Evolutionary conservation across 805 yeast genomes (phyloP).

Genomic region (Wickerhamomyces chaumierensis): DNA sequence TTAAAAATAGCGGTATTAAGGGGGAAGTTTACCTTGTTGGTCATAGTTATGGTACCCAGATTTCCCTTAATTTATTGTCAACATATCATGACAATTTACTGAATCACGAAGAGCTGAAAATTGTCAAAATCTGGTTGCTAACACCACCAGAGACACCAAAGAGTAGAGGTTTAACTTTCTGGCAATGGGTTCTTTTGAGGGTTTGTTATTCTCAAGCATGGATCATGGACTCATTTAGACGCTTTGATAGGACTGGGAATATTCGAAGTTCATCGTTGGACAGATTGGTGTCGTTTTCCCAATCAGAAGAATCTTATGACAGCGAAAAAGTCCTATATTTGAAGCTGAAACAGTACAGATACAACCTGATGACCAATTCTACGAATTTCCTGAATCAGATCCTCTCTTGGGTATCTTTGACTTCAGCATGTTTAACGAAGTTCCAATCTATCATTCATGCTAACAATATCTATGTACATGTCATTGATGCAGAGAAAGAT

Average conservation of each 20-base stretch:
- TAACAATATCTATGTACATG: neutral
- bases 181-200: slow-evolving; percentile 1
- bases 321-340: slow-evolving; percentile 1
- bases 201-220: slow-evolving; percentile 4
- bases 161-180: slow-evolving; percentile 1
- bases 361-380: slow-evolving; percentile 15
- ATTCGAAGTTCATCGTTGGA: slow-evolving; percentile 11
- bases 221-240: slow-evolving; percentile 14
- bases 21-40: slow-evolving; percentile 35
- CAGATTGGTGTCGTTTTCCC: slow-evolving; percentile 9
- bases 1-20: slow-evolving; percentile 3
- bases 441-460: neutral
- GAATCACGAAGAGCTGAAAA: neutral
- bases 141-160: slow-evolving; percentile 33
- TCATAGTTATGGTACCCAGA: slow-evolving; percentile 65
- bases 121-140: slow-evolving; percentile 22
- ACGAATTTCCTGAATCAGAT: slow-evolving; percentile 13
- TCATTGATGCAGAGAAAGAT: neutral
- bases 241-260: slow-evolving; percentile 16
- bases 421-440: slow-evolving; percentile 4
- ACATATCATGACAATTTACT: neutral
- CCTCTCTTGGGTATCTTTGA: slow-evolving; percentile 10
- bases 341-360: slow-evolving; percentile 18
- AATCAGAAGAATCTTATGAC: slow-evolving; percentile 5
- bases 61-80: slow-evolving; percentile 31